These are phyloP conservation scores for Apophysomyces elegans DNA, from an alignment of 371 early-diverging fungal species.

Conservation along the genomic window DNA sequence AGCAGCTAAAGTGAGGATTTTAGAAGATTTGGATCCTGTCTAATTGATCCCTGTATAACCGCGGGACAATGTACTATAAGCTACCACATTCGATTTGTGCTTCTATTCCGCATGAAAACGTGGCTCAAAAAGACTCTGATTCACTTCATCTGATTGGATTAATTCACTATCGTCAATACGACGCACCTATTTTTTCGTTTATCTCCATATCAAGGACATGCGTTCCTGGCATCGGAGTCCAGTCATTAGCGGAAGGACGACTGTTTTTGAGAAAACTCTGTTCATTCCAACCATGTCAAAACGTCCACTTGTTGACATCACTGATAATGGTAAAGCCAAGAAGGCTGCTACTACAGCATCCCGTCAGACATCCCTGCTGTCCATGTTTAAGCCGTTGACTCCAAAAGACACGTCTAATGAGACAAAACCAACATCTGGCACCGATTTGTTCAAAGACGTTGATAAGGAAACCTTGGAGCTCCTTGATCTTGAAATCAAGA, in stretches of 20 bases:
- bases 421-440: not conserved
- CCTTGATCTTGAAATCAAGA: slow-evolving; percentile 71
- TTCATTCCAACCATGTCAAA: slow-evolving; percentile 10
- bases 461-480: slow-evolving; percentile 52
- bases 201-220: not conserved
- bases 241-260: not conserved
- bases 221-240: slow-evolving; percentile 4
- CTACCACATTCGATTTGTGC: too few relatives aligned
- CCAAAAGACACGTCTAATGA: slow-evolving; percentile 6
- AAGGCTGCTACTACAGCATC: slow-evolving; percentile 17
- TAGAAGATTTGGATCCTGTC: too few relatives aligned
- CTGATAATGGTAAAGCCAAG: slow-evolving; percentile 14
- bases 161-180: too few relatives aligned
- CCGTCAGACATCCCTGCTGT: slow-evolving; percentile 31
- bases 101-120: too few relatives aligned
- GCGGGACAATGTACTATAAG: too few relatives aligned
- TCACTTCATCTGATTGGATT: too few relatives aligned
- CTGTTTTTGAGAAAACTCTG: not conserved
- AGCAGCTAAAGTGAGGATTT: too few relatives aligned
- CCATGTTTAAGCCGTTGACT: slow-evolving; percentile 41
- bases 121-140: too few relatives aligned
- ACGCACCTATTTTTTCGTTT: too few relatives aligned
- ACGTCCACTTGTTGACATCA: slow-evolving; percentile 16
- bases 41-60: too few relatives aligned
- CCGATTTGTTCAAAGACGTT: slow-evolving; percentile 25